A percentile compares a stretch with the other conserved stretches of the same genome.
Evolutionary conservation across 805 yeast genomes (phyloP).

Genomic region (Lipomyces spencermartinsiae): DNA sequence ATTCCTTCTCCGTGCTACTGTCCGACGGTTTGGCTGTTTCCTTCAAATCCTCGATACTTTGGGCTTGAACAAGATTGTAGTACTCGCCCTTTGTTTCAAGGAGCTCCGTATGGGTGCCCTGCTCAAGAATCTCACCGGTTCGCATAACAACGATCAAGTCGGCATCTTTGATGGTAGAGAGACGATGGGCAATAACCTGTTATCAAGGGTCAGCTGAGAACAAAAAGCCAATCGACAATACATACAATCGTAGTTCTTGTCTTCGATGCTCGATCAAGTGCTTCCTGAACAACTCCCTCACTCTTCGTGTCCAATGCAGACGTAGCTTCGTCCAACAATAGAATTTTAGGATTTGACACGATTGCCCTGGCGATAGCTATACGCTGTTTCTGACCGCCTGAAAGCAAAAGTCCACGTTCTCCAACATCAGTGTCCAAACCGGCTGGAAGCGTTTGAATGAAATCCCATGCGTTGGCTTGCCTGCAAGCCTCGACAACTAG

Average conservation of each 20-base stretch:
- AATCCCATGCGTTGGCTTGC: conserved; percentile 59
- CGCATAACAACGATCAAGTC: conserved; percentile 54
- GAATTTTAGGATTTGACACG: conserved; percentile 59
- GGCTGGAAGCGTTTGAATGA: conserved; percentile 59
- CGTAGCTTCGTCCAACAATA: conserved; percentile 70
- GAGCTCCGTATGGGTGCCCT: conserved; percentile 47
- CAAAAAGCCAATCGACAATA: conserved; percentile 46
- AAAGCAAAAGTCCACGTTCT: conserved; percentile 62
- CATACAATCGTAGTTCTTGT: conserved; percentile 53
- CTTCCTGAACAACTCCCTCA: conserved; percentile 65
- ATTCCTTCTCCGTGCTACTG: conserved; percentile 26
- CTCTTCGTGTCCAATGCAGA: conserved; percentile 68
- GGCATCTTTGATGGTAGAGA: conserved; percentile 58
- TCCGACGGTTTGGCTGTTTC: conserved; percentile 15
- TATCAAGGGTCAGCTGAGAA: conserved; percentile 51
- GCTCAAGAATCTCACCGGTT: conserved; percentile 53
- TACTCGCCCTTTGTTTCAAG: conserved; percentile 40
- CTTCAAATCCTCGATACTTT: conserved; percentile 34
- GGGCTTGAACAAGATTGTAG: conserved; percentile 43
- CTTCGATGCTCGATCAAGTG: conserved; percentile 49
- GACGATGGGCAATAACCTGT: conserved; percentile 59
- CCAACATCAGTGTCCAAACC: conserved; percentile 60
- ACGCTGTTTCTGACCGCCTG: conserved; percentile 73
- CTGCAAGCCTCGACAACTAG: conserved; percentile 53
- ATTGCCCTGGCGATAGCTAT: conserved; percentile 68